These are phyloP conservation scores for Plectranthus barbatus DNA, from an alignment of 257 asterid genomes.

Conservation along the genomic window DNA sequence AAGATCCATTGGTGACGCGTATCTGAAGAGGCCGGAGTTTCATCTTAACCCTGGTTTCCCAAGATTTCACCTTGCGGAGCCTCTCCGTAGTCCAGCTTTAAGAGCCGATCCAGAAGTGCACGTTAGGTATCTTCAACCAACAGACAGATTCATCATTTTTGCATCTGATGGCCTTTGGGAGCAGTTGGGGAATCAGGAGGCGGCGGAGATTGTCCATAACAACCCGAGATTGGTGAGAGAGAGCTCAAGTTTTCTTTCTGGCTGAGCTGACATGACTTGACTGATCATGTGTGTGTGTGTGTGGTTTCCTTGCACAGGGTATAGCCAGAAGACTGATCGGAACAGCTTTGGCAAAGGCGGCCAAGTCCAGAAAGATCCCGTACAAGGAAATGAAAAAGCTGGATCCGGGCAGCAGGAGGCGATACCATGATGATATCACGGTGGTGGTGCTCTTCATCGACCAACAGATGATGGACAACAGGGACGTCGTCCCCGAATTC, in stretches of 20 bases:
- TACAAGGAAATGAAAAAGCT: slow-evolving; percentile 41
- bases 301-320: slow-evolving; percentile 27
- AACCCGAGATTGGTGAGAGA: slow-evolving; percentile 55
- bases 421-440: slow-evolving; percentile 61
- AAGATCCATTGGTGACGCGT: slow-evolving; percentile 89
- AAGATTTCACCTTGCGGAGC: slow-evolving; percentile 54
- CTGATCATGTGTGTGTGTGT: neutral
- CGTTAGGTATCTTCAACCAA: slow-evolving; percentile 31
- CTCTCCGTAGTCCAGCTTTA: slow-evolving; percentile 51
- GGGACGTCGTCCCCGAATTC: slow-evolving; percentile 23
- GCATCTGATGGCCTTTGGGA: slow-evolving; percentile 98
- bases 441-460: slow-evolving; percentile 63
- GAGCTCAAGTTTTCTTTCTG: neutral
- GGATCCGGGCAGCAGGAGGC: slow-evolving; percentile 44
- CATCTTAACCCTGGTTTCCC: slow-evolving; percentile 45
- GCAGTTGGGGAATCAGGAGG: slow-evolving; percentile 59
- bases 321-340: slow-evolving; percentile 62
- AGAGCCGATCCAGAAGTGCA: slow-evolving; percentile 61
- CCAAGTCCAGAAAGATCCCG: slow-evolving; percentile 27
- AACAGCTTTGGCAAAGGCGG: slow-evolving; percentile 42
- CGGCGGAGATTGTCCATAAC: slow-evolving; percentile 63
- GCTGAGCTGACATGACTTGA: neutral
- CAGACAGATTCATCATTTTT: slow-evolving; percentile 66
- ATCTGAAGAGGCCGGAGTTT: slow-evolving; percentile 67
- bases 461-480: slow-evolving; percentile 31